phyloP scores from a whole-genome alignment of 495 filamentous ascomycete species.

The Podospora bellae-mahoneyi region DNA sequence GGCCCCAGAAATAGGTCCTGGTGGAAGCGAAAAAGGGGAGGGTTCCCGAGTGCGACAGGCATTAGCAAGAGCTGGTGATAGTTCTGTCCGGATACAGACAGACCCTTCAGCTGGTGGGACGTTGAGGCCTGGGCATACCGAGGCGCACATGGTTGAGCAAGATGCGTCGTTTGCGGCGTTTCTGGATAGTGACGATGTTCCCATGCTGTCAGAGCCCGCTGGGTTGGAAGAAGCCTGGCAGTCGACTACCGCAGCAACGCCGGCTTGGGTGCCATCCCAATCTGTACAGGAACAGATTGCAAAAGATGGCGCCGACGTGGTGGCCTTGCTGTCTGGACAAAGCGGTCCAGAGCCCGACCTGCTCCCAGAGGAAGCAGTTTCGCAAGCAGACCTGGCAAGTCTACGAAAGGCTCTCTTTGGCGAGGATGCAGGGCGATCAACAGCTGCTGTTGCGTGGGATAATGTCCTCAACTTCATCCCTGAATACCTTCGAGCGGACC shows the following conservation, averaged over 20 bases:
- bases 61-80: conserved; percentile 23
- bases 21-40: conserved; percentile 26
- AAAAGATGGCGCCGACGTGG: conserved; percentile 45
- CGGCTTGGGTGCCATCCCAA: neutral
- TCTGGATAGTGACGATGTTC: conserved; percentile 34
- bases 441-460: conserved; percentile 35
- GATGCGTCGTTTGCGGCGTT: conserved; percentile 47
- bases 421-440: conserved; percentile 14
- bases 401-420: conserved; percentile 38
- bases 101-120: conserved; percentile 52
- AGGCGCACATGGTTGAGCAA: conserved; percentile 34
- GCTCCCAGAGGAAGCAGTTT: conserved; percentile 17
- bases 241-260: neutral
- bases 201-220: conserved; percentile 25
- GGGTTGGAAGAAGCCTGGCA: conserved; percentile 23
- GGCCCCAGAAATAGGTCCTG: conserved; percentile 13
- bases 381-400: conserved; percentile 24
- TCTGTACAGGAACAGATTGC: conserved; percentile 37
- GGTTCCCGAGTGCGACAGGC: conserved; percentile 17
- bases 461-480: conserved; percentile 45
- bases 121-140: conserved; percentile 28
- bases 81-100: conserved; percentile 39
- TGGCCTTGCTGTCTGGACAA: conserved; percentile 36
- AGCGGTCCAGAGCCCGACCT: conserved; percentile 27
- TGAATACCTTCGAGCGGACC: conserved; percentile 23